phyloP scores from a whole-genome alignment of 202 grass and related monocot genomes.

The Carex sylvatica region DNA sequence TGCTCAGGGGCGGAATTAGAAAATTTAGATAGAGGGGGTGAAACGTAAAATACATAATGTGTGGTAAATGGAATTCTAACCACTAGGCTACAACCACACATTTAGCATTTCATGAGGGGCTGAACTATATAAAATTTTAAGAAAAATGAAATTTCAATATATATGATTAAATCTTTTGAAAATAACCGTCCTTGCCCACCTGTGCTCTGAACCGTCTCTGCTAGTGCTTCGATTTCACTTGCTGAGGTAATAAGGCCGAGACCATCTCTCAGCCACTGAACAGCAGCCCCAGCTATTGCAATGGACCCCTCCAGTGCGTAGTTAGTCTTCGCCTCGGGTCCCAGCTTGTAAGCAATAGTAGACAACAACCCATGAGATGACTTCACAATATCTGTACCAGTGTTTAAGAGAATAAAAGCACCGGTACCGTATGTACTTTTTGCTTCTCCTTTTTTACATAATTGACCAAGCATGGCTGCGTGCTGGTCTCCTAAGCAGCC shows the following conservation, averaged over 20 bases:
- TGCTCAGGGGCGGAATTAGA: neutral
- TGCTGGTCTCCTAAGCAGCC: constrained; percentile 93
- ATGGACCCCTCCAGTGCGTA: constrained; percentile 92
- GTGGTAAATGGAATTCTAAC: too few species aligned
- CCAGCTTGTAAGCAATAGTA: constrained; percentile 81
- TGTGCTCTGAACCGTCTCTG: constrained; percentile 59
- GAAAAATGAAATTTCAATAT: too few species aligned
- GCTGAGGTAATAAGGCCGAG: constrained; percentile 58
- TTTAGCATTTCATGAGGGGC: too few species aligned
- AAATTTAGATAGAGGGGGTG: too few species aligned
- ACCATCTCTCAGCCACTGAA: constrained; percentile 89
- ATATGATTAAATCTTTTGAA: too few species aligned
- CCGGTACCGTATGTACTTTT: constrained; percentile 95
- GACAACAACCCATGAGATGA: constrained; percentile 74
- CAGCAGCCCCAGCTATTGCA: constrained; percentile 90
- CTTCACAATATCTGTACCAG: constrained; percentile 56
- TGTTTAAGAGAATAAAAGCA: constrained; percentile 97
- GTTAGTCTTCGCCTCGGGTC: constrained; percentile 46
- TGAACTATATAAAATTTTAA: too few species aligned
- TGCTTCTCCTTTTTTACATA: constrained; percentile 82
- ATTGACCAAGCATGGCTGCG: constrained; percentile 81
- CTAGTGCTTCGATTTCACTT: constrained; percentile 60
- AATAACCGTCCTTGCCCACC: constrained; percentile 26
- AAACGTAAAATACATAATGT: too few species aligned
- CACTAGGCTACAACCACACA: too few species aligned